These are phyloP conservation scores for Mycena amicta DNA, from an alignment of 768 basidiomycete species.

Conservation along the genomic window DNA sequence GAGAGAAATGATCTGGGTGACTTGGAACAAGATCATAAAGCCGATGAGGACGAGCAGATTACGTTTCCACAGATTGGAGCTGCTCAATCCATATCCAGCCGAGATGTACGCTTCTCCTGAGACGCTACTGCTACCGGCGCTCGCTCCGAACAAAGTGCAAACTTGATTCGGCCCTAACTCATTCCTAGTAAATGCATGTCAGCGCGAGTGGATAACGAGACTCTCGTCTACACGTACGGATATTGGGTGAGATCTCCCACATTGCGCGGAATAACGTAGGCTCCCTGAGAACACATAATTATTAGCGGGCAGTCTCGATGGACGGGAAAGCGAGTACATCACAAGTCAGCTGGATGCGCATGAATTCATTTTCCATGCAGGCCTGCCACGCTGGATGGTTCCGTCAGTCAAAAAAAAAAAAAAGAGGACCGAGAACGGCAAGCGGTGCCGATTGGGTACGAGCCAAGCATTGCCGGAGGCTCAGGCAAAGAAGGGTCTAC, in stretches of 20 bases:
- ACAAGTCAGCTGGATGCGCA: conserved; percentile 65
- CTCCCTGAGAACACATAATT: too few species aligned
- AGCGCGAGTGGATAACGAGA: conserved; percentile 7
- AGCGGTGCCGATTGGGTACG: too few species aligned
- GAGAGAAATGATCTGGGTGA: conserved; percentile 66
- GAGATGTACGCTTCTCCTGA: conserved; percentile 63
- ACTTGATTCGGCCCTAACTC: conserved; percentile 68
- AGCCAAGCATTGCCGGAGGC: too few species aligned
- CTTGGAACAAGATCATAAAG: conserved; percentile 70
- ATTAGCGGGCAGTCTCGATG: too few species aligned
- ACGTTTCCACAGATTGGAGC: conserved; percentile 61
- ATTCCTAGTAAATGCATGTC: conserved; percentile 38
- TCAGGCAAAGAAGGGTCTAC: too few species aligned
- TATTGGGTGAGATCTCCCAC: conserved; percentile 57
- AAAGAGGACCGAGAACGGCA: too few species aligned
- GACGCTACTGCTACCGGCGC: conserved; percentile 56
- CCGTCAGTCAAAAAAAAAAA: too few species aligned
- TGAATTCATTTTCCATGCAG: conserved; percentile 86
- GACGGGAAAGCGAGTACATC: too few species aligned
- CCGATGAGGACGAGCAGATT: conserved; percentile 72
- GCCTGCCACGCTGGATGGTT: conserved; percentile 72
- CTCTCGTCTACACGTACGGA: conserved; percentile 47
- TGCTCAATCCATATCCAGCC: conserved; percentile 52
- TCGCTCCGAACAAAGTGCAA: conserved; percentile 75
- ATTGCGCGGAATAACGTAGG: conserved; percentile 67